Evolutionary conservation across 2,329 filamentous ascomycete species (phyloP).

Genomic region (Whalleya microplaca): DNA sequence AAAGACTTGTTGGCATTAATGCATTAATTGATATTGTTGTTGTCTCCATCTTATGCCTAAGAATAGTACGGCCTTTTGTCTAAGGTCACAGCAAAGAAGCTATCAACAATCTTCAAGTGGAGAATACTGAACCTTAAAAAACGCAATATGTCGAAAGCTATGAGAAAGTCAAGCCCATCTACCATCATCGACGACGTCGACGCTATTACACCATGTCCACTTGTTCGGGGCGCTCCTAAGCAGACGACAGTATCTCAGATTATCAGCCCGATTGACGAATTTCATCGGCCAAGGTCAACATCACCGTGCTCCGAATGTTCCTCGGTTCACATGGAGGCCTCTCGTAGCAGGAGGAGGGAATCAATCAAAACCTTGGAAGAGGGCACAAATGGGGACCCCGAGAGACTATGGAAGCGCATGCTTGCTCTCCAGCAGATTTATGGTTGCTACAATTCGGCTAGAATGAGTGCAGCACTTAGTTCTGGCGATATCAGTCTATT

Average conservation of each 20-base stretch:
- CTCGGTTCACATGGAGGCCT: constrained; percentile 13
- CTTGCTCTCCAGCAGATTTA: constrained; percentile 51
- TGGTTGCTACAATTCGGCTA: constrained; percentile 53
- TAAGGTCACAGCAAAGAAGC: not conserved
- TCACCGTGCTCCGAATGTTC: constrained; percentile 32
- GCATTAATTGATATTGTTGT: not conserved
- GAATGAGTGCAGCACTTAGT: constrained; percentile 51
- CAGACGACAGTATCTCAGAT: constrained; percentile 6
- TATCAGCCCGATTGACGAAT: constrained; percentile 16
- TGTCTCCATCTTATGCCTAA: not conserved
- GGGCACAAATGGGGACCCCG: constrained; percentile 44
- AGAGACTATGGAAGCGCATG: constrained; percentile 53
- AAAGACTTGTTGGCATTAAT: not conserved
- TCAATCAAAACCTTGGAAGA: constrained; percentile 38
- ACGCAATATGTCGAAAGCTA: constrained; percentile 17
- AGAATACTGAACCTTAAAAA: not conserved
- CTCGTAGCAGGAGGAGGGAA: constrained; percentile 25
- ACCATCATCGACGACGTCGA: constrained; percentile 36
- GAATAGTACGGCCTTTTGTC: not conserved
- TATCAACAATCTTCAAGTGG: not conserved
- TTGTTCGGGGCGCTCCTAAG: constrained; percentile 3
- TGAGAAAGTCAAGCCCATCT: constrained; percentile 13
- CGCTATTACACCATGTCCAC: constrained; percentile 39
- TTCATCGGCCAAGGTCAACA: constrained; percentile 27
- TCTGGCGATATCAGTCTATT: constrained; percentile 45